These are phyloP conservation scores for Psophocarpus tetragonolobus DNA, from an alignment of 306 rosid genomes.

Conservation along the genomic window DNA sequence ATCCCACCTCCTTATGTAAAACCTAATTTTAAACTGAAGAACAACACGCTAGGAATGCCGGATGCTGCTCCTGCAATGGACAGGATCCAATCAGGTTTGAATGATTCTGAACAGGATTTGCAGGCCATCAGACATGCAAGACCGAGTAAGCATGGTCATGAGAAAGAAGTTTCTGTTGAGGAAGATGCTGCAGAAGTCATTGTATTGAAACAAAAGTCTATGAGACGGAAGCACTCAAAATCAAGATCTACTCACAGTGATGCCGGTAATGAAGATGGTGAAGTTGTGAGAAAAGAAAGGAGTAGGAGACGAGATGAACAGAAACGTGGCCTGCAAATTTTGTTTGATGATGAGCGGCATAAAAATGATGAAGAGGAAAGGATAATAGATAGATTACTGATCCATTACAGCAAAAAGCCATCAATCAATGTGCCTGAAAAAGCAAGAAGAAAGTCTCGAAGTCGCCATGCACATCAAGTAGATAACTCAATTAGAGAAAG, in stretches of 20 bases:
- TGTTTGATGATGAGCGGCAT: slow-evolving; percentile 71
- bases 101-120: slow-evolving; percentile 53
- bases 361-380: slow-evolving; percentile 78
- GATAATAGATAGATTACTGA: slow-evolving; percentile 78
- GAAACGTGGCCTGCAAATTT: slow-evolving; percentile 68
- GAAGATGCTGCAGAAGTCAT: slow-evolving; percentile 45
- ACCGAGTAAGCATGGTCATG: slow-evolving; percentile 42
- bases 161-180: slow-evolving; percentile 40
- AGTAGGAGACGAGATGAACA: slow-evolving; percentile 68
- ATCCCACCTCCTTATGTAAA: slow-evolving; percentile 92
- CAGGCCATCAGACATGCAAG: slow-evolving; percentile 46
- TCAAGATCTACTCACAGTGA: slow-evolving; percentile 52
- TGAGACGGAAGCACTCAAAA: slow-evolving; percentile 67
- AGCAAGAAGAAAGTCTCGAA: slow-evolving; percentile 62
- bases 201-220: slow-evolving; percentile 63
- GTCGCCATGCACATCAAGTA: slow-evolving; percentile 54
- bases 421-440: slow-evolving; percentile 54
- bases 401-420: slow-evolving; percentile 84
- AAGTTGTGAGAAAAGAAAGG: slow-evolving; percentile 59
- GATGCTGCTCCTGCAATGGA: slow-evolving; percentile 41
- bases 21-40: slow-evolving; percentile 55
- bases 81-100: slow-evolving; percentile 45
- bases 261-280: slow-evolving; percentile 50
- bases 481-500: slow-evolving; percentile 45
- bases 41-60: slow-evolving; percentile 38